Conservation (phyloP, 257 asterid species). For the Leonotis leonurus region DNA sequence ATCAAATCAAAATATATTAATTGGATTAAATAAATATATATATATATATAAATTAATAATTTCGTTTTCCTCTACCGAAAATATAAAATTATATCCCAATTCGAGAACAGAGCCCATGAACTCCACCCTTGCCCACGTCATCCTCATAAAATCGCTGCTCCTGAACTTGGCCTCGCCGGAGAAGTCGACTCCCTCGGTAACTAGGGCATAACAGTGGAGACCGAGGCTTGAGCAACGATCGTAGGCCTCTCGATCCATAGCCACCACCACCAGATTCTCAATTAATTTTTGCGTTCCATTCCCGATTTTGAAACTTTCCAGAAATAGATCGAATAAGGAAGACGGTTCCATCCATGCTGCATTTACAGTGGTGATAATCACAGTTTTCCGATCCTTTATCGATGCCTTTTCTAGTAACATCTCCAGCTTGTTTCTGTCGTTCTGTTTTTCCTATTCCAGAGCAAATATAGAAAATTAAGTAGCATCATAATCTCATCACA, state of each 20-base stretch:
- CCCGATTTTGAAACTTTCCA: constrained; percentile 28
- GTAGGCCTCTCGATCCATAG: constrained; percentile 24
- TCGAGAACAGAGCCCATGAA: constrained; percentile 24
- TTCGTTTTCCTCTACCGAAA: too few species aligned
- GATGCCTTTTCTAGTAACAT: constrained; percentile 16
- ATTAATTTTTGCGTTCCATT: constrained; percentile 16
- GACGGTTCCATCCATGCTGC: constrained; percentile 29
- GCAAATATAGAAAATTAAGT: too few species aligned
- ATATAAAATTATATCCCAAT: constrained; percentile 26
- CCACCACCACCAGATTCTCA: constrained; percentile 27
- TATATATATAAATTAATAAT: too few species aligned
- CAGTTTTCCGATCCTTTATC: constrained; percentile 24
- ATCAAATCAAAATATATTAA: background rate
- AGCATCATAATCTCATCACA: background rate
- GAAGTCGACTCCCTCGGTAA: constrained; percentile 14
- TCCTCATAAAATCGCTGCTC: constrained; percentile 19
- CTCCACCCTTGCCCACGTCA: constrained; percentile 31
- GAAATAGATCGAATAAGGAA: constrained; percentile 28
- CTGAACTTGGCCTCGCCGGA: constrained; percentile 20
- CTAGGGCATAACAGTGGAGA: constrained; percentile 22
- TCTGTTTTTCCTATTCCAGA: background rate
- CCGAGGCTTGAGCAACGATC: constrained; percentile 19
- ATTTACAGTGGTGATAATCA: constrained; percentile 26
- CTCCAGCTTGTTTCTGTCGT: constrained; percentile 8
- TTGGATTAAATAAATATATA: too few species aligned